Evolutionary conservation across 805 yeast genomes (phyloP).

Genomic region (Hanseniaspora clermontiae): DNA sequence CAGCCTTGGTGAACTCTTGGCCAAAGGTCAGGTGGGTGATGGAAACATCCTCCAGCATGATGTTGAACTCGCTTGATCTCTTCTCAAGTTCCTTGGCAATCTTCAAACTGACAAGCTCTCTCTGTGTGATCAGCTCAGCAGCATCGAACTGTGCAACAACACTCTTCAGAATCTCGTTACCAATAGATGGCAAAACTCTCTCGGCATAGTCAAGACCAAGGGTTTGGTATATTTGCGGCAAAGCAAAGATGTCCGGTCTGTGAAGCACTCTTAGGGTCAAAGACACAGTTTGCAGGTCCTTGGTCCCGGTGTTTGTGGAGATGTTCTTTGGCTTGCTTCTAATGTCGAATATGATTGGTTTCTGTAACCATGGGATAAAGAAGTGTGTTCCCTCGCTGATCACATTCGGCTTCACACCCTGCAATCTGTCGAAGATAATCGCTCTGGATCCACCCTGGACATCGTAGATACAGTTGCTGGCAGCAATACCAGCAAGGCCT

Average conservation of each 20-base stretch:
- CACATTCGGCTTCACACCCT: slow-evolving; percentile 79
- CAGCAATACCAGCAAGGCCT: slow-evolving; percentile 57
- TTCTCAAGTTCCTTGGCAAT: slow-evolving; percentile 74
- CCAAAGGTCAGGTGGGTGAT: slow-evolving; percentile 98
- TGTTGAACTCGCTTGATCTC: slow-evolving; percentile 80
- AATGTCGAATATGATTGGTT: slow-evolving; percentile 80
- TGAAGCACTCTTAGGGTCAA: slow-evolving; percentile 85
- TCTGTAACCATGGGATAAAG: slow-evolving; percentile 89
- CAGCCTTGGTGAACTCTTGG: slow-evolving; percentile 91
- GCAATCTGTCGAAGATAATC: slow-evolving; percentile 80
- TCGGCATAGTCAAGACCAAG: slow-evolving; percentile 92
- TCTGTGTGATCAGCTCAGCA: slow-evolving; percentile 90
- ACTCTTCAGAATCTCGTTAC: slow-evolving; percentile 78
- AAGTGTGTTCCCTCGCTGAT: slow-evolving; percentile 96
- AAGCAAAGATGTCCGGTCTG: slow-evolving; percentile 73
- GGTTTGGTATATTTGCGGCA: slow-evolving; percentile 81
- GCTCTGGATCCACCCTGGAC: slow-evolving; percentile 95
- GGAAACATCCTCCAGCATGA: slow-evolving; percentile 88
- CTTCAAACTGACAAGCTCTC: slow-evolving; percentile 84
- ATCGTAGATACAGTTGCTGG: slow-evolving; percentile 78
- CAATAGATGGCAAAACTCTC: slow-evolving; percentile 82
- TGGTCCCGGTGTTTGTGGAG: slow-evolving; percentile 89
- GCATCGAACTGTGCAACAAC: slow-evolving; percentile 92
- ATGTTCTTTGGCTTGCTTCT: slow-evolving; percentile 91
- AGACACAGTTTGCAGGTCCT: slow-evolving; percentile 91